Evolutionary conservation across 345 rosid genomes (phyloP).

Genomic region (Durio zibethinus): DNA sequence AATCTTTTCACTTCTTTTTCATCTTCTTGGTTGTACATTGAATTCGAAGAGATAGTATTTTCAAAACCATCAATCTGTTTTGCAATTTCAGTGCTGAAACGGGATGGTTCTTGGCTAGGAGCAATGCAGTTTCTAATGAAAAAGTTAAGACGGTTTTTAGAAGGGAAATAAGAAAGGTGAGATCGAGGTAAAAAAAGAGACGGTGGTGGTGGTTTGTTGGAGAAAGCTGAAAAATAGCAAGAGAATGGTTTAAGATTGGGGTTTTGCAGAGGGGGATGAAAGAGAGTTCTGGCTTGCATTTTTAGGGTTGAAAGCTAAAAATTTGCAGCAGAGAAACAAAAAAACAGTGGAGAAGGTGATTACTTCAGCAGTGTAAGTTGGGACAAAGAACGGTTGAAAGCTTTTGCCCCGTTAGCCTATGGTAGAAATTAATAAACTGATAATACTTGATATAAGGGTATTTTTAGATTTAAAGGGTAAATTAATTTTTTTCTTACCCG

Average conservation of each 20-base stretch:
- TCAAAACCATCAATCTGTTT: constrained; percentile 25
- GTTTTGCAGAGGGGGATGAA: constrained; percentile 25
- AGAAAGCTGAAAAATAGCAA: constrained; percentile 8
- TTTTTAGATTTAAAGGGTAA: too few species aligned
- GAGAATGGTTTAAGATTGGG: constrained; percentile 26
- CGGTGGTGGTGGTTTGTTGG: constrained; percentile 15
- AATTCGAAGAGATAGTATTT: neutral
- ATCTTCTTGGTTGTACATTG: constrained; percentile 10
- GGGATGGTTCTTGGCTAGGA: constrained; percentile 28
- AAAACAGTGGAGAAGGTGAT: too few species aligned
- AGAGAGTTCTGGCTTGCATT: constrained; percentile 41
- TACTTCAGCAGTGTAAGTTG: neutral
- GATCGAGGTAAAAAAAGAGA: neutral
- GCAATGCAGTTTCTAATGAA: constrained; percentile 30
- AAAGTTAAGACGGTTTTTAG: neutral
- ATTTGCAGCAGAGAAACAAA: neutral
- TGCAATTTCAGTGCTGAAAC: neutral
- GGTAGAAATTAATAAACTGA: neutral
- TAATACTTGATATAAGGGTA: too few species aligned
- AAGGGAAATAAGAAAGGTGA: constrained; percentile 21
- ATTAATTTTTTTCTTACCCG: too few species aligned
- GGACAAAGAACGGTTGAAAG: neutral
- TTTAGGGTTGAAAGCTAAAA: neutral
- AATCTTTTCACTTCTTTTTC: constrained; percentile 25
- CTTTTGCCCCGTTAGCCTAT: neutral